A percentile compares a stretch with the other conserved stretches of the same genome.
phyloP scores from a whole-genome alignment of 1,139 yeast genomes.

The Geotrichum klebahnii region DNA sequence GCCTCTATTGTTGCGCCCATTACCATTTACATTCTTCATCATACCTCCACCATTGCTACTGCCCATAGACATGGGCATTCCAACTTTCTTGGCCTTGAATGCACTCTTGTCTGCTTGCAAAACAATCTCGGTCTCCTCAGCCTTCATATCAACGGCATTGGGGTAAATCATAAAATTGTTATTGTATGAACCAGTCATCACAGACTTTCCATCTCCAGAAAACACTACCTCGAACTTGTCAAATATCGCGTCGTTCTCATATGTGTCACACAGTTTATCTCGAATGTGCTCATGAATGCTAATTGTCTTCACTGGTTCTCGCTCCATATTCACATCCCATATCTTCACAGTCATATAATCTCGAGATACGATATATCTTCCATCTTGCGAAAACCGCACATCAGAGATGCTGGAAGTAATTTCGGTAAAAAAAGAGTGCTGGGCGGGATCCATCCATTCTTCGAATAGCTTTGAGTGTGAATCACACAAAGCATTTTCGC shows the following conservation, averaged over 20 bases:
- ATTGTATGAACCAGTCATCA: slow-evolving; percentile 96
- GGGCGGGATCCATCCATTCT: slow-evolving; percentile 87
- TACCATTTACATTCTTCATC: not conserved
- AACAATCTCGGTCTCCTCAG: slow-evolving; percentile 67
- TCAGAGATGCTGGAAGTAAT: slow-evolving; percentile 92
- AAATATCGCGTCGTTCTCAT: slow-evolving; percentile 96
- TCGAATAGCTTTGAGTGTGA: slow-evolving; percentile 81
- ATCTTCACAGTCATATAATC: slow-evolving; percentile 96
- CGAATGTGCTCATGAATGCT: slow-evolving; percentile 93
- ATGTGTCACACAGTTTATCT: slow-evolving; percentile 91
- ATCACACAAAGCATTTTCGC: slow-evolving; percentile 92
- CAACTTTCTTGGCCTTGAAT: slow-evolving; percentile 71
- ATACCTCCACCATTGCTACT: slow-evolving; percentile 22
- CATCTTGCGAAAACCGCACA: slow-evolving; percentile 87
- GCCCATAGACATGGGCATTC: slow-evolving; percentile 38
- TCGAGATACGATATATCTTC: slow-evolving; percentile 88
- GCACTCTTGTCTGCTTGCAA: slow-evolving; percentile 98
- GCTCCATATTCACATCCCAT: slow-evolving; percentile 96
- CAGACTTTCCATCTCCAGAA: slow-evolving; percentile 85
- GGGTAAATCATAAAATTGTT: slow-evolving; percentile 97
- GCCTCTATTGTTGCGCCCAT: slow-evolving; percentile 22
- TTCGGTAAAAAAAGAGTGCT: slow-evolving; percentile 94
- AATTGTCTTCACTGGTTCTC: slow-evolving; percentile 87
- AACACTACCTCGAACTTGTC: slow-evolving; percentile 97
- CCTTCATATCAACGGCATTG: slow-evolving; percentile 52